Conservation (phyloP, 768 basidiomycete species). For the Rhizopogon roseolus region DNA sequence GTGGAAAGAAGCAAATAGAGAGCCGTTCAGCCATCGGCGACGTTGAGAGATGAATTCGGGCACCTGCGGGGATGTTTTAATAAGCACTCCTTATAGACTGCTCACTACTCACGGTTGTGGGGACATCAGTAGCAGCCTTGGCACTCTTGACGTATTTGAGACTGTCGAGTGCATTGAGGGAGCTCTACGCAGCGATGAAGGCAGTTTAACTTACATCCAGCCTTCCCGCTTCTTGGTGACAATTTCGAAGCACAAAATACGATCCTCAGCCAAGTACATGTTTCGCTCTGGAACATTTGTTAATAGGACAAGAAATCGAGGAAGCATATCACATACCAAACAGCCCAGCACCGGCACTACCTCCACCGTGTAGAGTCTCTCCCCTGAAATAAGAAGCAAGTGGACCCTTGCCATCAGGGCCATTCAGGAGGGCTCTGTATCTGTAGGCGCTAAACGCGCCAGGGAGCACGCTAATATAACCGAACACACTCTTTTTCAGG, state of each 20-base stretch:
- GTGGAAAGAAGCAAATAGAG: constrained; percentile 89
- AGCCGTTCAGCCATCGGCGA: constrained; percentile 85
- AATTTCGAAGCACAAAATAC: constrained; percentile 91
- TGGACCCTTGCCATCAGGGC: constrained; percentile 83
- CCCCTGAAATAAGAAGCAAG: constrained; percentile 93
- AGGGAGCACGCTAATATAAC: constrained; percentile 84
- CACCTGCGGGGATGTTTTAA: constrained; percentile 35
- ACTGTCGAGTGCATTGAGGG: constrained; percentile 29
- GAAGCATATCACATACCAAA: constrained; percentile 37
- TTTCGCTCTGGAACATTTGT: constrained; percentile 52
- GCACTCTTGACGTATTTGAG: constrained; percentile 90
- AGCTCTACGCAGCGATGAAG: not conserved
- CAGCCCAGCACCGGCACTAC: constrained; percentile 56
- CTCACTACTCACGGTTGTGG: constrained; percentile 52
- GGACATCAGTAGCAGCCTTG: constrained; percentile 95
- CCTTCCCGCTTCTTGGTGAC: constrained; percentile 84
- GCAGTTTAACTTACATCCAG: constrained; percentile 56
- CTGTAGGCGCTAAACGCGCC: constrained; percentile 92
- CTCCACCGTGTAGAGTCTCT: constrained; percentile 75
- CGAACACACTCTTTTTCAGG: constrained; percentile 61
- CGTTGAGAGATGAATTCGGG: constrained; percentile 95
- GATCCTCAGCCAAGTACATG: constrained; percentile 90
- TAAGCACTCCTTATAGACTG: not conserved
- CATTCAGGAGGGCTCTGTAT: constrained; percentile 84
- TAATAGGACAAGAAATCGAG: not conserved